Percentiles rank a stretch among this genome's conserved stretches.
phyloP scores from a whole-genome alignment of 176 grass and related monocot genomes.

The Microstegium vimineum region DNA sequence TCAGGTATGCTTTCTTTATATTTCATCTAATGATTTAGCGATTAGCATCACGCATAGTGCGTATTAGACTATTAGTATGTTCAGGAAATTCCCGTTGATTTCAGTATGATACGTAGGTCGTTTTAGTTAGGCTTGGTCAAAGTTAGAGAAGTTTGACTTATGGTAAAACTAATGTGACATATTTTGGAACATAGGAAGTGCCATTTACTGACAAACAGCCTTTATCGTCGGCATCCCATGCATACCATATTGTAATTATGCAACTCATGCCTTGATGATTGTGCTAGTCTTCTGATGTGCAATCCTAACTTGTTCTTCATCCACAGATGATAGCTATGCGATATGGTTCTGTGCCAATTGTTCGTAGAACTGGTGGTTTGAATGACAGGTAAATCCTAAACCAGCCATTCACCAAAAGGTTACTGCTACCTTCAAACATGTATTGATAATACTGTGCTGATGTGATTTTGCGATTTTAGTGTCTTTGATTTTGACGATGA shows the following conservation, averaged over 20 bases:
- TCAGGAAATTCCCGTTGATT: background rate
- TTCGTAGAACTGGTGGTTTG: slow-evolving; percentile 87
- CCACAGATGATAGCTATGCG: slow-evolving; percentile 94
- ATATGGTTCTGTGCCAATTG: slow-evolving; percentile 92
- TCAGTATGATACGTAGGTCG: background rate
- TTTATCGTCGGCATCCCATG: background rate
- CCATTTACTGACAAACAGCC: background rate
- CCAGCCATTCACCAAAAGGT: background rate
- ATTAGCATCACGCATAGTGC: background rate
- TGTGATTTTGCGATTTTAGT: slow-evolving; percentile 46
- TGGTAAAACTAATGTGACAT: background rate
- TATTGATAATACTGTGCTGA: background rate
- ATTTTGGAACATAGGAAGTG: background rate
- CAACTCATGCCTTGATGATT: background rate
- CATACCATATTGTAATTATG: background rate
- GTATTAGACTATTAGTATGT: background rate
- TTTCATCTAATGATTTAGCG: background rate
- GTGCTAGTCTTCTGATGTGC: background rate
- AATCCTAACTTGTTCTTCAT: slow-evolving; percentile 12
- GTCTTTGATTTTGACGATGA: slow-evolving; percentile 82
- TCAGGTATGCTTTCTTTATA: slow-evolving; percentile 57
- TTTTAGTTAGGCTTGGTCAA: background rate
- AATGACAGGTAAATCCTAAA: slow-evolving; percentile 73
- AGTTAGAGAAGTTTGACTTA: background rate
- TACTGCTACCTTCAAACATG: background rate